Percentiles rank a stretch among this genome's conserved stretches.
Evolutionary conservation across 768 basidiomycete species (phyloP).

Genomic region (Lepiota brunneoincarnata): DNA sequence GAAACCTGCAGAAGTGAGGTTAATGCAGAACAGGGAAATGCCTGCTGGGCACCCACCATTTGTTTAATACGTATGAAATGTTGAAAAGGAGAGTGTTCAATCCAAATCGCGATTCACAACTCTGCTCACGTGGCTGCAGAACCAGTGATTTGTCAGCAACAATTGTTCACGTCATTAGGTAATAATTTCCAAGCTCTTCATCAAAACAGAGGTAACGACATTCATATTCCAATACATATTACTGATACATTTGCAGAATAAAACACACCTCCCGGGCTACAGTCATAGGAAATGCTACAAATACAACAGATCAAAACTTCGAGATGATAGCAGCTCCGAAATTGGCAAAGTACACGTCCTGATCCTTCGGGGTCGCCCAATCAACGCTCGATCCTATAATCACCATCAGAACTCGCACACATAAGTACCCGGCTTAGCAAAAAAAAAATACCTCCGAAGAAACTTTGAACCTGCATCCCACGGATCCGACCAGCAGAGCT

Average conservation of each 20-base stretch:
- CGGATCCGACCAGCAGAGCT: constrained; percentile 44
- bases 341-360: constrained; percentile 58
- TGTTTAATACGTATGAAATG: not conserved
- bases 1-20: constrained; percentile 12
- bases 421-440: not conserved
- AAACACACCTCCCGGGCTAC: constrained; percentile 1
- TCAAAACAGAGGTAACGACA: not conserved
- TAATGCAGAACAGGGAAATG: too few relatives aligned
- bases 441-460: constrained; percentile 53
- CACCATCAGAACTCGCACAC: not conserved
- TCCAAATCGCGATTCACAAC: constrained; percentile 11
- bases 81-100: not conserved
- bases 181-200: not conserved
- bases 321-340: constrained; percentile 50
- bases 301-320: constrained; percentile 2
- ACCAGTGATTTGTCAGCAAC: constrained; percentile 4
- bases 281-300: not conserved
- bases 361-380: constrained; percentile 58
- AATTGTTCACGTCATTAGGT: not conserved
- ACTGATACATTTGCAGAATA: constrained; percentile 3
- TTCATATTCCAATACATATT: not conserved
- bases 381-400: constrained; percentile 37
- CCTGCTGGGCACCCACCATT: not conserved
- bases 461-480: constrained; percentile 65
- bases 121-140: constrained; percentile 7